These are phyloP conservation scores for Corynascus novoguineensis DNA, from an alignment of 495 filamentous ascomycete species.

Conservation along the genomic window DNA sequence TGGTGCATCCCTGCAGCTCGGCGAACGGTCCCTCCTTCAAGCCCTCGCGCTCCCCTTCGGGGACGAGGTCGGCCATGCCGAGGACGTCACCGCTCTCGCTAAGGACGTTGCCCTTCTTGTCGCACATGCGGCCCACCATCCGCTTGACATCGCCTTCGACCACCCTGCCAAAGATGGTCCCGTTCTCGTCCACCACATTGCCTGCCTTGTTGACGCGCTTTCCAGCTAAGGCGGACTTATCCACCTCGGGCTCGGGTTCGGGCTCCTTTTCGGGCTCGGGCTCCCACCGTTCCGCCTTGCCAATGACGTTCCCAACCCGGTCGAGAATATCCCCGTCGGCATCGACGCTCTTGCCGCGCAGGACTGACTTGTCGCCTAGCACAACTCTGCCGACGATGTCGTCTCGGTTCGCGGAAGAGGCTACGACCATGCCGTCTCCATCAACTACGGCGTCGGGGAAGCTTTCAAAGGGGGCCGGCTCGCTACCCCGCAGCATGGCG, in stretches of 20 bases:
- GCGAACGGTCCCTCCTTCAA: constrained; percentile 74
- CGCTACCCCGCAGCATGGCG: constrained; percentile 46
- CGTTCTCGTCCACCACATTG: constrained; percentile 70
- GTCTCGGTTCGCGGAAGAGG: constrained; percentile 48
- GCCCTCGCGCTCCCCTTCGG: constrained; percentile 60
- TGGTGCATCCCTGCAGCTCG: constrained; percentile 64
- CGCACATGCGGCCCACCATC: constrained; percentile 74
- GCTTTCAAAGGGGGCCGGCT: constrained; percentile 68
- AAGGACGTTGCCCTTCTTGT: constrained; percentile 75
- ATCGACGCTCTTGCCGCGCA: constrained; percentile 72
- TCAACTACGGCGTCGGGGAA: constrained; percentile 65
- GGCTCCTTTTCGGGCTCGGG: constrained; percentile 48
- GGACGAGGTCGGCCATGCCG: constrained; percentile 71
- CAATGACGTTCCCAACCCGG: constrained; percentile 71
- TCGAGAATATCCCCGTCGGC: constrained; percentile 81
- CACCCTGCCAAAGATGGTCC: constrained; percentile 70
- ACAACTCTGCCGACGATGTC: constrained; percentile 65
- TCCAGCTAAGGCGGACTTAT: constrained; percentile 67
- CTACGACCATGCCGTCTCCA: constrained; percentile 63
- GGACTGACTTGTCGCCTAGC: constrained; percentile 69
- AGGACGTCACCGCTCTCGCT: constrained; percentile 75
- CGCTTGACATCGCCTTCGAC: constrained; percentile 64
- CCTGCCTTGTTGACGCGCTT: constrained; percentile 83
- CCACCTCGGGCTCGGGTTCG: constrained; percentile 47
- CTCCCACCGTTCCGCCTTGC: constrained; percentile 74